Percentiles rank a stretch among this genome's conserved stretches.
Evolutionary conservation across 2,329 filamentous ascomycete genomes (phyloP).

Genomic region (Arachnomyces sp.): DNA sequence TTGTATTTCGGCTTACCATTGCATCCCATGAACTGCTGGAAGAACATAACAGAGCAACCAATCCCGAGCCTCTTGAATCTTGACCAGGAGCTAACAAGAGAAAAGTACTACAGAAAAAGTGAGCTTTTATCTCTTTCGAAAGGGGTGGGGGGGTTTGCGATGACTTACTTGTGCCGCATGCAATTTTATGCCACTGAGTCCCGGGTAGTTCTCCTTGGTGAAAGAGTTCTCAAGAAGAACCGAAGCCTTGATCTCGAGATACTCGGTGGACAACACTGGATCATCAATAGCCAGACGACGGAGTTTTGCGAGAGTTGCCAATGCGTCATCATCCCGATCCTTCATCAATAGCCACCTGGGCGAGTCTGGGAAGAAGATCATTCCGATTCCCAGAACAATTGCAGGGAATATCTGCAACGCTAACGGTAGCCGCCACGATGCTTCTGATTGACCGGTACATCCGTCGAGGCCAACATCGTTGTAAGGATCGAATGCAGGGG

Average conservation of each 20-base stretch:
- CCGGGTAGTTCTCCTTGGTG: conserved; percentile 21
- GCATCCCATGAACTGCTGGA: conserved; percentile 41
- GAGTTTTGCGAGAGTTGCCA: conserved; percentile 40
- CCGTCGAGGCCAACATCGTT: conserved; percentile 37
- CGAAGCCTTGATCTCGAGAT: conserved; percentile 41
- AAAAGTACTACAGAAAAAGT: conserved; percentile 20
- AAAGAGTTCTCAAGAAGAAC: conserved; percentile 30
- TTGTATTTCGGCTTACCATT: conserved; percentile 26
- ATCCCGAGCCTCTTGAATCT: conserved; percentile 31
- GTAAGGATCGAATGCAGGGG: conserved; percentile 33
- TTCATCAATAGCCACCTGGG: conserved; percentile 47
- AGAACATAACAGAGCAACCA: conserved; percentile 33
- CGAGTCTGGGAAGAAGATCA: conserved; percentile 47
- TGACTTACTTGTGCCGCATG: conserved; percentile 24
- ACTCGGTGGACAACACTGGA: conserved; percentile 42
- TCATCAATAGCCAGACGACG: conserved; percentile 41
- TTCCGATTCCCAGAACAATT: conserved; percentile 30
- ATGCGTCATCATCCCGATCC: conserved; percentile 42
- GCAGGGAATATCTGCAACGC: conserved; percentile 39
- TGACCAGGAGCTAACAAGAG: conserved; percentile 26
- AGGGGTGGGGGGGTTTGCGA: no score
- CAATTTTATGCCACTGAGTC: conserved; percentile 21
- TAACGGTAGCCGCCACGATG: conserved; percentile 41
- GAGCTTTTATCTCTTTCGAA: background rate
- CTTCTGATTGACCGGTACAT: conserved; percentile 42